phyloP scores from a whole-genome alignment of 2,329 filamentous ascomycete genomes.

The Fusarium humuli region DNA sequence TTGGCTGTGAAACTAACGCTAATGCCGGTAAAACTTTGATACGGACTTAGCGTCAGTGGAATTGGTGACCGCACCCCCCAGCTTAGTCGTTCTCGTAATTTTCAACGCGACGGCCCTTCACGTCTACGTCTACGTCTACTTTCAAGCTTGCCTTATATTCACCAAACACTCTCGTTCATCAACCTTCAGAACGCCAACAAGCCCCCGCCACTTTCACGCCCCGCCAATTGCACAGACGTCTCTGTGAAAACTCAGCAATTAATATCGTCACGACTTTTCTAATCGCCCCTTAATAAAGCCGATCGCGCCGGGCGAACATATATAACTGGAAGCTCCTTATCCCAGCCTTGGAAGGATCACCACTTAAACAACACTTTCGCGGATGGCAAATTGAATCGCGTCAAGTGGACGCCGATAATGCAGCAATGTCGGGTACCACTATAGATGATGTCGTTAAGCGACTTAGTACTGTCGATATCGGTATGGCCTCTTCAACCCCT shows the following conservation, averaged over 20 bases:
- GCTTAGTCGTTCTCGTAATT: slow-evolving; percentile 54
- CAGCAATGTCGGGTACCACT: slow-evolving; percentile 69
- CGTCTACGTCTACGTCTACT: slow-evolving; percentile 39
- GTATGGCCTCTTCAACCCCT: slow-evolving; percentile 50
- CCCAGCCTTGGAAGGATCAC: slow-evolving; percentile 28
- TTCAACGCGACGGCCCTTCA: slow-evolving; percentile 53
- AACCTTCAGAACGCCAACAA: background rate
- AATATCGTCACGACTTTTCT: background rate
- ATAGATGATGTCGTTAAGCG: slow-evolving; percentile 74
- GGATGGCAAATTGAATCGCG: slow-evolving; percentile 53
- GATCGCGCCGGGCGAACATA: slow-evolving; percentile 41
- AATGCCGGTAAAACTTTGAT: slow-evolving; percentile 53
- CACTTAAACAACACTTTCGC: slow-evolving; percentile 43
- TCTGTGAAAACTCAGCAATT: background rate
- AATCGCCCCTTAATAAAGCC: slow-evolving; percentile 3
- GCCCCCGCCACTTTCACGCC: background rate
- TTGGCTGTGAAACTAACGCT: slow-evolving; percentile 7
- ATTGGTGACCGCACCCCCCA: slow-evolving; percentile 57
- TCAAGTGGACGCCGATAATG: slow-evolving; percentile 59
- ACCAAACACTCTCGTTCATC: slow-evolving; percentile 3
- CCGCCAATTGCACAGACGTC: background rate
- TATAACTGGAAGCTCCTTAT: slow-evolving; percentile 32
- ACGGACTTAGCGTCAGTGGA: slow-evolving; percentile 55
- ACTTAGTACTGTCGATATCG: slow-evolving; percentile 66
- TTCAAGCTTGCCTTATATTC: slow-evolving; percentile 11